A percentile compares a stretch with the other conserved stretches of the same genome.
Conservation (phyloP, 352 stramenopile genomes). For the Phytopythium helicoides region DNA sequence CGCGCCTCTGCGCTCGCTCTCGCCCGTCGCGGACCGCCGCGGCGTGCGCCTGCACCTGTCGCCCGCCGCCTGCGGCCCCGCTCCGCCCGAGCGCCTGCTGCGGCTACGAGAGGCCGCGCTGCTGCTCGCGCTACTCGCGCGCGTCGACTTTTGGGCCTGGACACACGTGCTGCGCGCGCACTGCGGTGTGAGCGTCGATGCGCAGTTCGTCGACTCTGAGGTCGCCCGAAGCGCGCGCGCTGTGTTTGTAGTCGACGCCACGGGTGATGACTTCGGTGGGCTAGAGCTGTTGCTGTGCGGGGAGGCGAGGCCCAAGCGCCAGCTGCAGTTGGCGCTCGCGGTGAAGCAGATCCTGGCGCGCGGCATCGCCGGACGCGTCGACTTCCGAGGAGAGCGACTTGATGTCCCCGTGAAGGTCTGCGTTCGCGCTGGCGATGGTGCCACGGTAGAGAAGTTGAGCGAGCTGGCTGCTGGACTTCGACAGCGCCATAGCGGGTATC, state of each 20-base stretch:
- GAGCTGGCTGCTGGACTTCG: background rate
- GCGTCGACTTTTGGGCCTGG: background rate
- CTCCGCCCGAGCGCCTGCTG: too few species aligned
- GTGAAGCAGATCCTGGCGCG: background rate
- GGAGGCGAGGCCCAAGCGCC: background rate
- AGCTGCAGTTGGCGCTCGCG: background rate
- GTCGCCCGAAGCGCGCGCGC: background rate
- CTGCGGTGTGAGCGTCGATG: background rate
- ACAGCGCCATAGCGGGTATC: background rate
- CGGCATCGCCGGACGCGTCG: background rate
- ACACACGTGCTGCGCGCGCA: background rate
- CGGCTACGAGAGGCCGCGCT: background rate
- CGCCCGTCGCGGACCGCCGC: too few species aligned
- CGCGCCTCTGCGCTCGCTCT: background rate
- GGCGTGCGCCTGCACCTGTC: too few species aligned
- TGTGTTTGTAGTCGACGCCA: background rate
- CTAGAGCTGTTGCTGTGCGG: background rate
- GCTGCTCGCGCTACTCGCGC: slow-evolving; percentile 3
- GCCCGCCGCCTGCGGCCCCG: too few species aligned
- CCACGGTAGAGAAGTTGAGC: background rate
- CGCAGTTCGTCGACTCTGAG: too few species aligned
- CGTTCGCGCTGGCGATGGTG: background rate
- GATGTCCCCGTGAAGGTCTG: background rate
- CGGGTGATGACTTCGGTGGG: too few species aligned
- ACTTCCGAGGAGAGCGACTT: background rate